A percentile compares a stretch with the other conserved stretches of the same genome.
Evolutionary conservation across 257 asterid species (phyloP).

Genomic region (Nicotiana tomentosiformis): DNA sequence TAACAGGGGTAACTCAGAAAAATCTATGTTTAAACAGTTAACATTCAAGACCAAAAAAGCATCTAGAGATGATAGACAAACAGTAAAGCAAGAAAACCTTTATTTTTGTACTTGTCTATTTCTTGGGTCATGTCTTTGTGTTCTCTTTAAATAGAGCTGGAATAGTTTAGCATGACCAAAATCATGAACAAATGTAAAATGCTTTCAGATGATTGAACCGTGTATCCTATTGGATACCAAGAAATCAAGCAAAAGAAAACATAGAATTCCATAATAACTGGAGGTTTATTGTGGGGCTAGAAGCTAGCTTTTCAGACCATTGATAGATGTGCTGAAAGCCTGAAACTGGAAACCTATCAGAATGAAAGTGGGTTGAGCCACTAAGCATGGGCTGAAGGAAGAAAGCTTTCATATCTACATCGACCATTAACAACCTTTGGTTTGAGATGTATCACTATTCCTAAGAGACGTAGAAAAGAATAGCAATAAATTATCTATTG

Average conservation of each 20-base stretch:
- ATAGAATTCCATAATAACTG: not conserved
- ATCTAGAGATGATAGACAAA: not conserved
- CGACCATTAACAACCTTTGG: not conserved
- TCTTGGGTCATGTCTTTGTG: not conserved
- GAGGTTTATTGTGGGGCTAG: not conserved
- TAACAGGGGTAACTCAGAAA: not conserved
- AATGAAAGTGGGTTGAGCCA: not conserved
- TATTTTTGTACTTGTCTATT: not conserved
- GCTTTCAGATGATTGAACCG: not conserved
- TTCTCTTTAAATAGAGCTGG: not conserved
- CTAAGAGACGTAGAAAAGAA: not conserved
- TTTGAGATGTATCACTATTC: not conserved
- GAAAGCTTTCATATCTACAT: not conserved
- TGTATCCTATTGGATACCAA: not conserved
- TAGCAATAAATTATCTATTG: not conserved
- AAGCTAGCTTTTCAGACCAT: not conserved
- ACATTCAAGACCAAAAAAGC: not conserved
- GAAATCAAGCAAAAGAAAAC: not conserved
- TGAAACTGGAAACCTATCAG: not conserved
- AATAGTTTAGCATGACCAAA: not conserved
- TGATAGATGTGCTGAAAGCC: not conserved
- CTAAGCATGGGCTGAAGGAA: not conserved
- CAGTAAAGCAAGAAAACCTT: not conserved
- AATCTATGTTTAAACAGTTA: not conserved
- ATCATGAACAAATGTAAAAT: not conserved